Conservation (phyloP, 176 grass and related monocot species). For the Zea luxurians region DNA sequence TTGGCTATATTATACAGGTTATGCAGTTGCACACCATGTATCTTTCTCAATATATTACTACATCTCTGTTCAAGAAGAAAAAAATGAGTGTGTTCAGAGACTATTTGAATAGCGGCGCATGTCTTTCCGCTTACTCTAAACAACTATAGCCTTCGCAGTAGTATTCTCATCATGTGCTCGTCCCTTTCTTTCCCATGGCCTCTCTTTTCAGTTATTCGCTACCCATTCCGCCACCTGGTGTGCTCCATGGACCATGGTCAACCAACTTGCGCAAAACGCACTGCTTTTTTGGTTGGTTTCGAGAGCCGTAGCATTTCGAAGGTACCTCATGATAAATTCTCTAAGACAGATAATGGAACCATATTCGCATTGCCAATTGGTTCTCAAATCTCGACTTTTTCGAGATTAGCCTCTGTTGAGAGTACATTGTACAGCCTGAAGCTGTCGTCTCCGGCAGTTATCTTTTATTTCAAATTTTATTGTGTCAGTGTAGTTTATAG, state of each 20-base stretch:
- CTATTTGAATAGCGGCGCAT: background rate
- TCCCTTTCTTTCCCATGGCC: background rate
- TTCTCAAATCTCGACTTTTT: background rate
- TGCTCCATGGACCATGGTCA: slow-evolving; percentile 24
- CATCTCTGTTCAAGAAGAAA: background rate
- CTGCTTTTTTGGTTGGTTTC: background rate
- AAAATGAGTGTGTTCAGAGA: background rate
- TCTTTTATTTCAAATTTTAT: too few species aligned
- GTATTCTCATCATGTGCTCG: background rate
- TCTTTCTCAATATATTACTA: too few species aligned
- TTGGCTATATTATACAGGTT: background rate
- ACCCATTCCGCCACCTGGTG: background rate
- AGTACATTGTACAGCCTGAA: background rate
- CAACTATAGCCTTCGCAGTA: background rate
- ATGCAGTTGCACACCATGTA: background rate
- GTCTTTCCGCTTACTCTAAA: background rate
- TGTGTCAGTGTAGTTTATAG: too few species aligned
- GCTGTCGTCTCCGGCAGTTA: too few species aligned
- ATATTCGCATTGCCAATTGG: background rate
- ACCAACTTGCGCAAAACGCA: slow-evolving; percentile 36
- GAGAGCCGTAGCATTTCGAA: background rate
- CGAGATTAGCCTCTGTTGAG: background rate
- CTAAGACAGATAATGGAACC: background rate
- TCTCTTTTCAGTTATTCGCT: background rate
- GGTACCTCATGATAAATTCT: background rate